phyloP scores from a whole-genome alignment of 2,329 filamentous ascomycete genomes.

The Exophiala sp. region DNA sequence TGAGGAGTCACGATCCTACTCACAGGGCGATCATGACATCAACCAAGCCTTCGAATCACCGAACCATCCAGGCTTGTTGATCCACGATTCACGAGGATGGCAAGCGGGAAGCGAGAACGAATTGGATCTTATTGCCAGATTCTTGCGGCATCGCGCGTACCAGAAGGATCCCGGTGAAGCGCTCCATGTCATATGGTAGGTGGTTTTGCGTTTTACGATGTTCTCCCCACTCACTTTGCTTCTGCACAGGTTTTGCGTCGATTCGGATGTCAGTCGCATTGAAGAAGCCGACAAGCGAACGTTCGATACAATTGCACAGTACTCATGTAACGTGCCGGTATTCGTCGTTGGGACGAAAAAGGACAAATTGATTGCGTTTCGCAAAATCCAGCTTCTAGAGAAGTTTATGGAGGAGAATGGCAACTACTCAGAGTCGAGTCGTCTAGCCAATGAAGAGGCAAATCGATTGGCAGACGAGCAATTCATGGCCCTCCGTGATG shows the following conservation, averaged over 20 bases:
- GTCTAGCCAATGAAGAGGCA: conserved; percentile 26
- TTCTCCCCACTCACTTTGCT: not conserved
- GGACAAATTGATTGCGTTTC: conserved; percentile 33
- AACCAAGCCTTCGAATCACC: conserved; percentile 32
- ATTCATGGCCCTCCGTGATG: conserved; percentile 22
- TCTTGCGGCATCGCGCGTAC: conserved; percentile 32
- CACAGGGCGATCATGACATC: conserved; percentile 34
- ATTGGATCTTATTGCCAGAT: conserved; percentile 31
- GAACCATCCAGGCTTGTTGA: conserved; percentile 34
- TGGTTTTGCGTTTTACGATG: not conserved
- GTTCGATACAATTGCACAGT: conserved; percentile 32
- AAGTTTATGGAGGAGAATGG: conserved; percentile 23
- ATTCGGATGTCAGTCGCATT: conserved; percentile 34
- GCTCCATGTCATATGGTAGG: conserved; percentile 34
- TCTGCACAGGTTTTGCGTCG: conserved; percentile 34
- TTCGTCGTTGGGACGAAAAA: conserved; percentile 36
- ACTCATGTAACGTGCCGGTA: conserved; percentile 34
- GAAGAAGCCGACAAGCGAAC: conserved; percentile 34
- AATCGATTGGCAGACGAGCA: conserved; percentile 23
- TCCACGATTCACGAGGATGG: conserved; percentile 37
- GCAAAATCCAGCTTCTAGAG: conserved; percentile 25
- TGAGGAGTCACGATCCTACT: conserved; percentile 28
- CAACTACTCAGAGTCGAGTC: conserved; percentile 29
- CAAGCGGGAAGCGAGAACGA: conserved; percentile 34
- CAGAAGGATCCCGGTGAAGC: conserved; percentile 31